Conservation (phyloP, 805 yeast genomes). For the Candida rishiriensis region DNA sequence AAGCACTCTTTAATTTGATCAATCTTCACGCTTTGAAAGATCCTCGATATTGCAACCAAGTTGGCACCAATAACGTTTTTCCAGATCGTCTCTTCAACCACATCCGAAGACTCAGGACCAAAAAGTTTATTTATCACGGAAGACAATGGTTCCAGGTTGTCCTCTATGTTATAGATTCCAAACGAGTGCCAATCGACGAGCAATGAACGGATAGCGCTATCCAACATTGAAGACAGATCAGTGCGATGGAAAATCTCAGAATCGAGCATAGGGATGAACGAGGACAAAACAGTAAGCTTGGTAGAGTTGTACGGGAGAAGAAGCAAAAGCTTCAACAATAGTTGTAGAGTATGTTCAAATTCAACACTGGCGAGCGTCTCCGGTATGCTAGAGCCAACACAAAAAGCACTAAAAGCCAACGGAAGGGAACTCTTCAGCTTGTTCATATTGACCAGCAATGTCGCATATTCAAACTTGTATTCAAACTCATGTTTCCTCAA, state of each 20-base stretch:
- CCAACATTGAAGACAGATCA: not conserved
- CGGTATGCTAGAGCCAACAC: not conserved
- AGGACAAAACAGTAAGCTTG: conserved; percentile 3
- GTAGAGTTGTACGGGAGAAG: conserved; percentile 12
- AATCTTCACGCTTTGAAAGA: conserved; percentile 17
- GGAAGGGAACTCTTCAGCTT: conserved; percentile 1
- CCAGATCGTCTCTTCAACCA: not conserved
- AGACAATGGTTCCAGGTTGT: not conserved
- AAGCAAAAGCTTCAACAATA: conserved; percentile 3
- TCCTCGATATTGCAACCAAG: conserved; percentile 17
- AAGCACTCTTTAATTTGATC: conserved; percentile 9
- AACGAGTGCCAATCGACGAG: not conserved
- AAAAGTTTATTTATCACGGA: not conserved
- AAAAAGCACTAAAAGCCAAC: conserved; percentile 1
- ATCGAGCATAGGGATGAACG: not conserved
- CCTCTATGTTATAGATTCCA: not conserved
- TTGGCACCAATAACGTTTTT: conserved; percentile 18
- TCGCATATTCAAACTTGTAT: conserved; percentile 4
- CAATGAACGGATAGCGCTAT: not conserved
- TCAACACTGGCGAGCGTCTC: not conserved
- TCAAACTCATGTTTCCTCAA: conserved; percentile 2
- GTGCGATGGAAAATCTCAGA: not conserved
- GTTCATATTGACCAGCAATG: conserved; percentile 1
- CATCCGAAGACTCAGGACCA: not conserved
- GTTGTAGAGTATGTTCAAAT: too few species aligned